phyloP scores from a whole-genome alignment of 2,329 filamentous ascomycete genomes.

The Chrysoporthe puriensis region DNA sequence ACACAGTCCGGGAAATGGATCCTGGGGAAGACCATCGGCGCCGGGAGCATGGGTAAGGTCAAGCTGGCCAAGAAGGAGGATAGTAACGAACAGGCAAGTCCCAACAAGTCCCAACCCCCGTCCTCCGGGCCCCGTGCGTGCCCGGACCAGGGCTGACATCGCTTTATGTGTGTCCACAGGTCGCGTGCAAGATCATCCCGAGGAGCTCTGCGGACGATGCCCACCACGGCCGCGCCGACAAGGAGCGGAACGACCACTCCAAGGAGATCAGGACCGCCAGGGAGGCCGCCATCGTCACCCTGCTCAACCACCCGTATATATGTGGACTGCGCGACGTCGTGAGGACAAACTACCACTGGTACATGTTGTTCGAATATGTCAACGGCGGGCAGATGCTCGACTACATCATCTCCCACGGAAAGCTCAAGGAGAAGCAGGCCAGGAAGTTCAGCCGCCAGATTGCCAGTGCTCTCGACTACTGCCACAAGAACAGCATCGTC shows the following conservation, averaged over 20 bases:
- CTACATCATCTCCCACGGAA: conserved; percentile 98
- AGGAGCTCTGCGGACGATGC: conserved; percentile 87
- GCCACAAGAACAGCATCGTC: conserved; percentile 96
- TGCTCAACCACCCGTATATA: conserved; percentile 93
- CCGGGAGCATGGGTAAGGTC: conserved; percentile 98
- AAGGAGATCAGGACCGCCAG: conserved; percentile 95
- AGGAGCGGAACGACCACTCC: conserved; percentile 90
- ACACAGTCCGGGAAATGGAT: conserved; percentile 92
- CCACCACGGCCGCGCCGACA: conserved; percentile 63
- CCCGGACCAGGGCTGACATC: conserved; percentile 23
- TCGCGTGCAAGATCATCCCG: conserved; percentile 96
- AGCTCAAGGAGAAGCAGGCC: conserved; percentile 97
- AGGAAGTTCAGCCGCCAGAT: conserved; percentile 98
- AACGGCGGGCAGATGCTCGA: conserved; percentile 99
- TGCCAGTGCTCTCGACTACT: conserved; percentile 94
- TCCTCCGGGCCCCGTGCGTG: background rate
- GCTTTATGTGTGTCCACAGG: conserved; percentile 54
- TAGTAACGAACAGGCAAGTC: conserved; percentile 82
- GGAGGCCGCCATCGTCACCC: conserved; percentile 93
- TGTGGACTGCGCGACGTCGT: conserved; percentile 95
- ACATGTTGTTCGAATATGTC: conserved; percentile 99
- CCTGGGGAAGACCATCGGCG: conserved; percentile 94
- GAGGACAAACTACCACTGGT: conserved; percentile 97
- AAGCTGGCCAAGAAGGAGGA: conserved; percentile 92
- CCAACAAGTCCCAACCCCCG: background rate